phyloP scores from a whole-genome alignment of 352 stramenopile species.

The Stephanocyclus meneghinianus region DNA sequence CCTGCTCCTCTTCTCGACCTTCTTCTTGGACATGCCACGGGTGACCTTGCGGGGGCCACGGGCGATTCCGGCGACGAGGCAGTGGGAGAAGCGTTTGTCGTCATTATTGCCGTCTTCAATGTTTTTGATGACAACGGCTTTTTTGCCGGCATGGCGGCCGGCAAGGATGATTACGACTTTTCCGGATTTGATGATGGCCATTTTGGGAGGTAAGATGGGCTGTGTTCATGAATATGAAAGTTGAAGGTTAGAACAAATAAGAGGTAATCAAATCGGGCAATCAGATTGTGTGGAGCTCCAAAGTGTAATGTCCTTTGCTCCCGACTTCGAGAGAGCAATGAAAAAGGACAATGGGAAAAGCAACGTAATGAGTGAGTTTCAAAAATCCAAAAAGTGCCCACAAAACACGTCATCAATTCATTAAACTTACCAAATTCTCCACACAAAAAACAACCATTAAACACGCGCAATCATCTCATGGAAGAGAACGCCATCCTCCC shows the following conservation, averaged over 20 bases:
- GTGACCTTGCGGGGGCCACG: constrained; percentile 96
- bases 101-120: constrained; percentile 92
- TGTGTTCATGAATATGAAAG: not conserved
- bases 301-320: too few species aligned
- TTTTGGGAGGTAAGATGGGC: constrained; percentile 12
- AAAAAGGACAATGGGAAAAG: too few species aligned
- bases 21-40: constrained; percentile 91
- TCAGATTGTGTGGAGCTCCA: too few species aligned
- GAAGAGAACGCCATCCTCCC: constrained; percentile 7
- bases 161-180: constrained; percentile 99
- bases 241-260: not conserved
- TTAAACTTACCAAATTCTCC: too few species aligned
- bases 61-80: constrained; percentile 95
- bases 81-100: constrained; percentile 96
- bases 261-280: not conserved
- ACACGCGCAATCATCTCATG: not conserved
- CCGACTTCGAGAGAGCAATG: too few species aligned
- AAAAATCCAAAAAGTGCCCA: too few species aligned
- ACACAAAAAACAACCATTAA: not conserved
- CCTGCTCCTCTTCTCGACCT: constrained; percentile 96
- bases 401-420: not conserved
- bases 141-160: constrained; percentile 97
- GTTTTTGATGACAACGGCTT: constrained; percentile 98
- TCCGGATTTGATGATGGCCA: constrained; percentile 80
- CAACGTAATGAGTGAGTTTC: not conserved